Evolutionary conservation across 176 grass and related monocot genomes (phyloP).

Genomic region (Oryza glaberrima): DNA sequence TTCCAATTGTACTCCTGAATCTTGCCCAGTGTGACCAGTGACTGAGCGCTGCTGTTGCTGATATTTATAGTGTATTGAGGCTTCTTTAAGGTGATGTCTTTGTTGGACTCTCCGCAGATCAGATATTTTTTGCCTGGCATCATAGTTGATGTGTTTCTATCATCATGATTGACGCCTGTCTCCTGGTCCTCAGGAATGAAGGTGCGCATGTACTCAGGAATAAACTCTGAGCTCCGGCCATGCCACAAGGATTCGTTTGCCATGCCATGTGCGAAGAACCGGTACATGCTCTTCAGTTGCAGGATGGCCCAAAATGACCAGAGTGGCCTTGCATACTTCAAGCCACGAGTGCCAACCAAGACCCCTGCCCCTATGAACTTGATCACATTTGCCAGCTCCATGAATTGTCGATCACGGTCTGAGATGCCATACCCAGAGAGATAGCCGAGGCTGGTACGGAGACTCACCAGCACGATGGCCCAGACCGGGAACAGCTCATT

Average conservation of each 20-base stretch:
- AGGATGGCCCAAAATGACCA: constrained; percentile 21
- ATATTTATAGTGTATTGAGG: neutral
- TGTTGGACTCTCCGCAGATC: neutral
- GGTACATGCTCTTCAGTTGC: neutral
- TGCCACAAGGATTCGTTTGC: constrained; percentile 9
- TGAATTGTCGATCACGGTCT: neutral
- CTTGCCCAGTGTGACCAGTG: constrained; percentile 4
- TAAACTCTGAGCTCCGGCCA: constrained; percentile 20
- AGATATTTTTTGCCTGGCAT: neutral
- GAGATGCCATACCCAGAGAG: neutral
- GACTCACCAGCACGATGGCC: neutral
- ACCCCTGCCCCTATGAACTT: neutral
- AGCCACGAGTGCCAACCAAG: neutral
- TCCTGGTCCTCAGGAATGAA: too few species aligned
- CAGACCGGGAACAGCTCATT: constrained; percentile 2
- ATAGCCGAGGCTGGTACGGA: constrained; percentile 2
- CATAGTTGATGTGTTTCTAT: too few species aligned
- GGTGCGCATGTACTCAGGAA: neutral
- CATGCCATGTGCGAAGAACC: neutral
- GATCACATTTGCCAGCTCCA: neutral
- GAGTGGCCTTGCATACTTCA: neutral
- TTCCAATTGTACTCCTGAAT: neutral
- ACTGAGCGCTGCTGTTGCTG: rapidly evolving
- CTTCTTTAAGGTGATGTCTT: neutral
- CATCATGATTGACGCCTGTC: too few species aligned